A percentile compares a stretch with the other conserved stretches of the same genome.
Evolutionary conservation across 2,329 filamentous ascomycete genomes (phyloP).

Genomic region (Aureobasidium sp.): DNA sequence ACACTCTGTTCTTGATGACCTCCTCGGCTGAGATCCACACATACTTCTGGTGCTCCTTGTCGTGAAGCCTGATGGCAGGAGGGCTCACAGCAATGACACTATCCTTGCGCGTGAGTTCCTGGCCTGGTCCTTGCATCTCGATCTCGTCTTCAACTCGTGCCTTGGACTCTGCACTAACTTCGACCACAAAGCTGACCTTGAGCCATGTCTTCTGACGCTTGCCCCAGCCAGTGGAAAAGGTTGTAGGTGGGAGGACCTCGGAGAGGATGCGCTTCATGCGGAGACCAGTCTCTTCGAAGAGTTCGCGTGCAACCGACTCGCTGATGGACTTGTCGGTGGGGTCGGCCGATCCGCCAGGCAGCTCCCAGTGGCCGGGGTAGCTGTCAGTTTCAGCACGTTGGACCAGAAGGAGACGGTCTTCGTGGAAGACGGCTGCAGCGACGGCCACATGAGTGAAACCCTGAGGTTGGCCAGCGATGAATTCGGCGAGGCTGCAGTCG

Average conservation of each 20-base stretch:
- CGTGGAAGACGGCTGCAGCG: slow-evolving; percentile 16
- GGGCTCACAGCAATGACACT: background rate
- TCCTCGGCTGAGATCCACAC: slow-evolving; percentile 34
- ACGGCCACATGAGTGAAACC: slow-evolving; percentile 13
- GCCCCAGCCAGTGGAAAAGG: slow-evolving; percentile 13
- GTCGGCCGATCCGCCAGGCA: slow-evolving; percentile 41
- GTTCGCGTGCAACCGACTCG: slow-evolving; percentile 38
- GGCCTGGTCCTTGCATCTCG: background rate
- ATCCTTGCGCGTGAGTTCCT: slow-evolving; percentile 11
- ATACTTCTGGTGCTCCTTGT: slow-evolving; percentile 33
- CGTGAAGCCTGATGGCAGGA: slow-evolving; percentile 24
- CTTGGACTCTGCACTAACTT: slow-evolving; percentile 10
- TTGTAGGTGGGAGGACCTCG: slow-evolving; percentile 18
- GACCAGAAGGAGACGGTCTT: slow-evolving; percentile 34
- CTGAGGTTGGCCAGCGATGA: slow-evolving; percentile 9
- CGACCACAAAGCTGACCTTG: slow-evolving; percentile 15
- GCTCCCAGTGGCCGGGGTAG: slow-evolving; percentile 41
- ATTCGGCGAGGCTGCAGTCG: background rate
- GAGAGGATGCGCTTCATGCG: slow-evolving; percentile 23
- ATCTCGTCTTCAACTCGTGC: background rate
- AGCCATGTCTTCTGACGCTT: slow-evolving; percentile 13
- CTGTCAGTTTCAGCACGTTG: slow-evolving; percentile 34
- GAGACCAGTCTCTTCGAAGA: slow-evolving; percentile 42
- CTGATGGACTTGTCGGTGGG: slow-evolving; percentile 34
- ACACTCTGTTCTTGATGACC: slow-evolving; percentile 21